Base-by-base conservation (phyloP, 345 rosid genomes). In the Brassica carinata region DNA sequence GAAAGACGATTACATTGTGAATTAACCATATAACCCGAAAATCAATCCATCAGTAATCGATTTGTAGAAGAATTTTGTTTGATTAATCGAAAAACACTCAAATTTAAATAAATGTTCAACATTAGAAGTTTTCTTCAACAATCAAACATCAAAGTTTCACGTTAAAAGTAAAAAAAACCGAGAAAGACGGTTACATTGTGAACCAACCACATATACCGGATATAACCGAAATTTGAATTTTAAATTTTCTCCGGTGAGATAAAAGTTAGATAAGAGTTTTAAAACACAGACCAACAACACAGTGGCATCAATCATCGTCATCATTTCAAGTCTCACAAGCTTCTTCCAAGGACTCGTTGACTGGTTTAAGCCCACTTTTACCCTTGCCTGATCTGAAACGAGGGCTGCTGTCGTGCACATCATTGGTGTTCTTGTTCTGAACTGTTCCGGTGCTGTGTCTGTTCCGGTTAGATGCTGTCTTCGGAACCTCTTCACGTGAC, bases 371-470 rank as follows among this genome's bases (percentile, higher is more conserved):
- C 69, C 79, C 84, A 30, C 74, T 73, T 77, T 83, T 92, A 36
- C 77, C 84, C 82, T 90, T 89, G 64, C 75, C 79, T 11, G 75
- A 51, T 65, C 68, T 34, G n/a, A 13, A 51, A 34, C 91, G 88
- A 75, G 91, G 87, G 18, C 85, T 72, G 3, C 65, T 81, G 17
- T 69, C 82, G 23, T 70, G 86, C 23, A 74, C 82, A 6, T 7
- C 61, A 75, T 63, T 64, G 15, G 53, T 64, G 68, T 64, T 69
- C 66, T 75, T 80, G 72, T 63, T 74, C 53, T 81, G 77, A 71
- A 71, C 84, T 55, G 84, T 81, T 71, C 93, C 92, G 0, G 90
- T 73, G 85, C 85, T 83, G 77, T 79, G 77, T 57, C 85, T 19
- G 79, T 79, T 71, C 58, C 74, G 45, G 77, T 66, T 74, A 58